Base-by-base conservation (phyloP, 169 alveolate species). In the Amoebophrya sp. region DNA sequence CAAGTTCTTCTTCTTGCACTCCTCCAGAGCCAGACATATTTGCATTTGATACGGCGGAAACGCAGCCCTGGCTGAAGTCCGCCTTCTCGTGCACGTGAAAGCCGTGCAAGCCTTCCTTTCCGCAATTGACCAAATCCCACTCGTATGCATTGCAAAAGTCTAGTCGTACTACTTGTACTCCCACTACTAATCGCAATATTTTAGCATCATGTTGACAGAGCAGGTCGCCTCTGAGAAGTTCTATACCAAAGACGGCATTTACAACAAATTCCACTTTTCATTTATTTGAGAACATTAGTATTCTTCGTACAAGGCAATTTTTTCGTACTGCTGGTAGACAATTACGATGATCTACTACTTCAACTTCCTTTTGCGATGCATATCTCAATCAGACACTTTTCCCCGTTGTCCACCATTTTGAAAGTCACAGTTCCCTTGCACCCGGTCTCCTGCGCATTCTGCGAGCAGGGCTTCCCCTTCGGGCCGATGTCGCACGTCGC, bases 31-130 rank as follows among this genome's bases (percentile, higher is more conserved):
- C n/a, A n/a, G n/a, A n/a, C n/a, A n/a, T n/a, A n/a, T n/a, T n/a
- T n/a, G n/a, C n/a, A n/a, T n/a, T n/a, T n/a, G n/a, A n/a, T n/a
- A n/a, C n/a, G 12, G 83, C 83, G 35, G 83, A 66, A 2, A n/a
- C 83, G 35, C 83, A 66, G 83, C 83, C 83, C 29, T 66, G 38
- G 83, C 35, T 12, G 18, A 66, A 66, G 83, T 66, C 83, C 39
- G 83, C 83, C 35, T 66, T 66, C 83, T 66, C 83, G 35, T 66
- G 83, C 32, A 66, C 18, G 83, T 66, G 83, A n/a, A 66, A 66
- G 29, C 83, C 83, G 83, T 66, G 83, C 29, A 66, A n/a, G 18
- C 83, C 83, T 25, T 66, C 83, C 83, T 66, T 66, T 1, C 83
- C 83, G 83, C 83, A 66, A 25, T 66, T 66, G 7, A 25, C 35